Conservation (phyloP, 2,329 filamentous ascomycete genomes). For the Aspergillus sp. region DNA sequence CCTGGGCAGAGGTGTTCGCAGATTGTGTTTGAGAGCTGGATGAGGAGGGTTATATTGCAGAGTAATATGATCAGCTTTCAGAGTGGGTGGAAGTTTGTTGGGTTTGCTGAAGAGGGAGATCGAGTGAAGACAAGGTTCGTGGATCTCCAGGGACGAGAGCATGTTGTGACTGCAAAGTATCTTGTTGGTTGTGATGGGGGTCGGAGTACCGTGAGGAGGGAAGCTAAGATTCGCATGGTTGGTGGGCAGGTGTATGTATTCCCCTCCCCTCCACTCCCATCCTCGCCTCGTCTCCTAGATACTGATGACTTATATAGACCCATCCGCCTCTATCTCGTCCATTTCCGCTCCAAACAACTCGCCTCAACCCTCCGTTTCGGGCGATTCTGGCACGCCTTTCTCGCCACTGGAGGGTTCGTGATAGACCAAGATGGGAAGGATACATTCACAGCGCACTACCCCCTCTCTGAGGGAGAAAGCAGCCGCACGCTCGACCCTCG, state of each 20-base stretch:
- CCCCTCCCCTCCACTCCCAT: no score
- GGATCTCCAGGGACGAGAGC: constrained; percentile 18
- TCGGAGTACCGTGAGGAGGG: constrained; percentile 23
- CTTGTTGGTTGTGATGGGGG: constrained; percentile 32
- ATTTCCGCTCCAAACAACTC: constrained; percentile 34
- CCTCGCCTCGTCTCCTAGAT: background rate
- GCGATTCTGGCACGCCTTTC: constrained; percentile 36
- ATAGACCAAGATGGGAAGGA: constrained; percentile 35
- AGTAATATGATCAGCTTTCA: background rate
- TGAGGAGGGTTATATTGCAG: constrained; percentile 25
- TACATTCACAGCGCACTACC: constrained; percentile 34
- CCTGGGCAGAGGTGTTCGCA: constrained; percentile 35
- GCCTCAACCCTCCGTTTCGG: constrained; percentile 23
- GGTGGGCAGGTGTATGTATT: constrained; percentile 28
- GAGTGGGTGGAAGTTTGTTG: constrained; percentile 6
- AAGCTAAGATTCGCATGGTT: constrained; percentile 21
- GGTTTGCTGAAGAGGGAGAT: constrained; percentile 17
- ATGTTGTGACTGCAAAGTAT: constrained; percentile 23
- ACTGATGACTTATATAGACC: background rate
- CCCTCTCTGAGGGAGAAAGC: constrained; percentile 14
- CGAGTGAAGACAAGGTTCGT: constrained; percentile 19
- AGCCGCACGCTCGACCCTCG: constrained; percentile 20
- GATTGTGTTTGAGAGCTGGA: constrained; percentile 36
- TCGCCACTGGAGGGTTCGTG: constrained; percentile 23
- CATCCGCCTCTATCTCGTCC: constrained; percentile 26